These are phyloP conservation scores for Annulohypoxylon maeteangense DNA, from an alignment of 495 filamentous ascomycete species.

Conservation along the genomic window DNA sequence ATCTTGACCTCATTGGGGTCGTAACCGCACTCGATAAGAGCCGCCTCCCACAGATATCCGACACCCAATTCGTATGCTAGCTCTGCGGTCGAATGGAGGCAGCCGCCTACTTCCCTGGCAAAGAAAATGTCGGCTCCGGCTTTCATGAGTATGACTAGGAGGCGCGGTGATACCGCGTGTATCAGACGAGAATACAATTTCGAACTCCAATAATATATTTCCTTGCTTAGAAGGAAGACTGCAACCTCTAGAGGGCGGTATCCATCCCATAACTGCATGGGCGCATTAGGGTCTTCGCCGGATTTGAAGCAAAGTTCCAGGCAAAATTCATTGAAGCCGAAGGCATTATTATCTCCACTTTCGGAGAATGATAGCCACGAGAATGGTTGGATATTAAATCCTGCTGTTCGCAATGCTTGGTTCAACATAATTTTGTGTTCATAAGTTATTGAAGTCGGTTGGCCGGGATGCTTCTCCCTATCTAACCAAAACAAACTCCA, in stretches of 20 bases:
- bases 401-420: not conserved
- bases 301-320: not conserved
- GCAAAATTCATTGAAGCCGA: not conserved
- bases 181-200: not conserved
- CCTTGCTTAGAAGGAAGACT: not conserved
- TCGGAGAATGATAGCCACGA: not conserved
- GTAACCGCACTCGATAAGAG: not conserved
- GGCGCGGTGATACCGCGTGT: not conserved
- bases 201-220: not conserved
- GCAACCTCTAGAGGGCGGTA: not conserved
- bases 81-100: not conserved
- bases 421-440: too few species aligned
- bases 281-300: not conserved
- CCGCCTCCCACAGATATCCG: constrained; percentile 1
- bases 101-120: not conserved
- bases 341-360: too few species aligned
- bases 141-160: not conserved
- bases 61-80: not conserved
- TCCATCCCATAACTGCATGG: not conserved
- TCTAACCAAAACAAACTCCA: too few species aligned
- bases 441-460: too few species aligned
- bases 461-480: too few species aligned
- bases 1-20: not conserved
- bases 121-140: constrained; percentile 2
- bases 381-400: not conserved